Evolutionary conservation across 2,329 filamentous ascomycete genomes (phyloP).

Genomic region (Pleurostoma richardsiae): DNA sequence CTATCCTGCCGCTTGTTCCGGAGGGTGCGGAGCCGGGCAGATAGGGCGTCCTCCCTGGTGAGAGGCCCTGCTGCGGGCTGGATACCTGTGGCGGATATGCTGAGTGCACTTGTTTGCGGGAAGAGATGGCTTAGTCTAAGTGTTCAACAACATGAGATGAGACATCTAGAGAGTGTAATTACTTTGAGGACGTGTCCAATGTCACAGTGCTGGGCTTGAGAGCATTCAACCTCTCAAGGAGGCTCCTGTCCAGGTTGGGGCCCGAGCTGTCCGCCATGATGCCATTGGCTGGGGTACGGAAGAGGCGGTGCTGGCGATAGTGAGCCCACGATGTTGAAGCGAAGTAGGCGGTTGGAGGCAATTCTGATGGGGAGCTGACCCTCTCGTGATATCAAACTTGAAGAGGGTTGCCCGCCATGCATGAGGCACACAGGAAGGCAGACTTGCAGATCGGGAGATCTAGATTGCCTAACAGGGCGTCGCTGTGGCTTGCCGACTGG

Average conservation of each 20-base stretch:
- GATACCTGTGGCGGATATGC: constrained; percentile 29
- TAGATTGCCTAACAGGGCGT: too few species aligned
- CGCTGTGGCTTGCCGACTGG: too few species aligned
- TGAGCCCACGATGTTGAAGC: neutral
- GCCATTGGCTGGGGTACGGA: neutral
- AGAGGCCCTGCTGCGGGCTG: constrained; percentile 32
- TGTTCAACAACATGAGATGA: too few species aligned
- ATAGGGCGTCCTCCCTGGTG: constrained; percentile 45
- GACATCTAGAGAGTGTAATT: constrained; percentile 15
- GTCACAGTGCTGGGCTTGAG: constrained; percentile 34
- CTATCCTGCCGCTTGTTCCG: constrained; percentile 29
- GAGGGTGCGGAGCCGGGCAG: constrained; percentile 45
- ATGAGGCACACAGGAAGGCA: too few species aligned
- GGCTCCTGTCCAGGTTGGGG: constrained; percentile 30
- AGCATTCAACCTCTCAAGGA: constrained; percentile 51
- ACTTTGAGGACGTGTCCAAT: constrained; percentile 32
- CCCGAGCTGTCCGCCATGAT: constrained; percentile 5
- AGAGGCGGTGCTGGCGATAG: constrained; percentile 1
- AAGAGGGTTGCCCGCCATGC: too few species aligned
- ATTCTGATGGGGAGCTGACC: too few species aligned
- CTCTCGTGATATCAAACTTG: too few species aligned
- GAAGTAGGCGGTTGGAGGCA: too few species aligned
- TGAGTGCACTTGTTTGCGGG: constrained; percentile 10
- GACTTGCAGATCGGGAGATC: too few species aligned
- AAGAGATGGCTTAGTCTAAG: neutral